Base-by-base conservation (phyloP, 805 yeast genomes). In the Clavispora santaluciae region DNA sequence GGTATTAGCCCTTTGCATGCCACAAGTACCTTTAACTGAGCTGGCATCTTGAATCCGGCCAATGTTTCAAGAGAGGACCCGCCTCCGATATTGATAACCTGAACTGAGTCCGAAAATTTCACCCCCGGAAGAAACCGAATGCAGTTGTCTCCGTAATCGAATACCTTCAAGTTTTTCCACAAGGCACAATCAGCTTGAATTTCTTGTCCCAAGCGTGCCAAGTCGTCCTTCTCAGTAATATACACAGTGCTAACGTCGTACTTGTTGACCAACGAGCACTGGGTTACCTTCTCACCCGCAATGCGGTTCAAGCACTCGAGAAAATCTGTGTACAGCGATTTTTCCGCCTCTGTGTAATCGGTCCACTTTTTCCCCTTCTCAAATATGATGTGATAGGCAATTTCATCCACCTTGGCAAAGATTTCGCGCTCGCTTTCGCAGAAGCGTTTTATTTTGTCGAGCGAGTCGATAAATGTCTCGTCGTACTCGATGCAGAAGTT, bases 101-200 rank as follows among this genome's bases (percentile, higher is more conserved):
- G 66, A 25, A 69, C 46, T 1, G 63, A 40, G 28, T 67, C 70
- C 3, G 73, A 71, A 35, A 69, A 57, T 30, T 50, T 56, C 15
- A 68, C 64, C 3, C 69, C 72, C 5, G 72, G 70, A n/a, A 68
- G 53, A 35, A 60, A 55, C 23, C 67, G 48, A 15, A 68, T 59
- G 39, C 63, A 55, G 48, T 65, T 66, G 31, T 60, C 63, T 7
- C 68, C 64, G 43, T 63, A 68, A 46, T 70, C 75, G 22, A 68
- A 50, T 4, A 57, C 44, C 23, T 51, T 49, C 15, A 70, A 51
- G 42, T 61, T 58, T 5, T 42, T 45, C 75, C 75, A 70, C 35
- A 54, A 42, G 12, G 45, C 38, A 22, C 66, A 56, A 39, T 69
- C 73, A 5, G 50, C 54, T 43, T 64, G 68, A 22, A 68, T 66